phyloP scores from a whole-genome alignment of 2,329 filamentous ascomycete species.

The Coniosporium tulheliwenetii region DNA sequence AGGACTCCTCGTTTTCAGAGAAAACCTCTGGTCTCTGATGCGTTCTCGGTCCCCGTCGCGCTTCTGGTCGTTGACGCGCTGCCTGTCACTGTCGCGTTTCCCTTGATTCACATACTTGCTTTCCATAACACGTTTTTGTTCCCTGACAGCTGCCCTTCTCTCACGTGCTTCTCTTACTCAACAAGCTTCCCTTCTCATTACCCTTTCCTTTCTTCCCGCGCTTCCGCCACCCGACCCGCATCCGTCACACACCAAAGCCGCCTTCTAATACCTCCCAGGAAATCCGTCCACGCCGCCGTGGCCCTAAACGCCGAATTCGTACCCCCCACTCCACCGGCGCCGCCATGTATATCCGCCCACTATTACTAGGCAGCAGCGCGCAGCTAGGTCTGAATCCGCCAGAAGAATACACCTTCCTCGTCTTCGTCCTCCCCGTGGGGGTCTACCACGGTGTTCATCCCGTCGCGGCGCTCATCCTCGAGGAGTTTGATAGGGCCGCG shows the following conservation, averaged over 20 bases:
- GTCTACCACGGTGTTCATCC: slow-evolving; percentile 86
- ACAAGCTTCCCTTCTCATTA: too few species aligned
- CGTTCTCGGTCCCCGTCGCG: too few species aligned
- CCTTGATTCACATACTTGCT: too few species aligned
- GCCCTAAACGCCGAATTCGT: slow-evolving; percentile 81
- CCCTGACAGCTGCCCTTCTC: too few species aligned
- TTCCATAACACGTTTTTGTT: too few species aligned
- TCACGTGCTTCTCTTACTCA: too few species aligned
- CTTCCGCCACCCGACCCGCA: slow-evolving; percentile 37
- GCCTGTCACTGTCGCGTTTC: too few species aligned
- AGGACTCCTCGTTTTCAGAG: too few species aligned
- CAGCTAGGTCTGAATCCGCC: slow-evolving; percentile 77
- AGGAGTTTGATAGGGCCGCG: slow-evolving; percentile 88
- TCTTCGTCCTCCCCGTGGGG: slow-evolving; percentile 82
- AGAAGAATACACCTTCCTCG: slow-evolving; percentile 81
- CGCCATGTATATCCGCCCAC: slow-evolving; percentile 81
- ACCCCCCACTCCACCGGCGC: slow-evolving; percentile 80
- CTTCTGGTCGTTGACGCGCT: too few species aligned
- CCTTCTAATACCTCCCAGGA: slow-evolving; percentile 48
- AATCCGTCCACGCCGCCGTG: slow-evolving; percentile 66
- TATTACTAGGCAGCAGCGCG: slow-evolving; percentile 74
- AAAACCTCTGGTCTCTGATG: too few species aligned
- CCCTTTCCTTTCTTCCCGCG: too few species aligned
- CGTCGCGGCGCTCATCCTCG: slow-evolving; percentile 74
- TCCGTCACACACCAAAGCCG: too few species aligned